Base-by-base conservation (phyloP, 768 basidiomycete genomes). In the Rickenella mellea region DNA sequence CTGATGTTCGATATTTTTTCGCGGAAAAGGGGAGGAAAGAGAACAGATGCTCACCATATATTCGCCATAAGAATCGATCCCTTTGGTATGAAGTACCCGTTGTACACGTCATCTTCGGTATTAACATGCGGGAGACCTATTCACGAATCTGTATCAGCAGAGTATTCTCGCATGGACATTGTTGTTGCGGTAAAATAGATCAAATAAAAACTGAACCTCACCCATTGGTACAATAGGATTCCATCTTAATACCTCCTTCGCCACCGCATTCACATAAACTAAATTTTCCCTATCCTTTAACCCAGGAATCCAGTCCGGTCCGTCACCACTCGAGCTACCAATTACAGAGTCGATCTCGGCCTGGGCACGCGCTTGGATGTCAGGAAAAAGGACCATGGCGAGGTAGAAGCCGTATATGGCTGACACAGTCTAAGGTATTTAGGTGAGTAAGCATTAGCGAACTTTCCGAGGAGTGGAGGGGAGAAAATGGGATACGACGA, bases 11-110 rank as follows among this genome's bases (percentile, higher is more conserved):
- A 3, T 12, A 11, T 3, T 36, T 19, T 11, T 36, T 19, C 9
- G 4, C 7, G n/a, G n/a, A n/a, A n/a, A n/a, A n/a, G n/a, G 3
- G 33, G 8, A 19, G 5, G 33, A 8, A n/a, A n/a, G n/a, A n/a
- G n/a, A n/a, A n/a, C n/a, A n/a, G 9, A 3, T 10, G 24, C 19
- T 11, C 12, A 48, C 47, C 47, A 48, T 12, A 33, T 19, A 27
- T 44, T 48, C 24, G 42, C 43, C n/a, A 48, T 21, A 35, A 32
- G 17, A 20, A 41, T 28, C 9, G 47, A 32, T 6, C 60, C 59
- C 31, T 57, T 56, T 0, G 64, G 65, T 22, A 67, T 53, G 24
- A 47, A 53, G 45, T 55, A 59, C 0, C 59, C 62, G 2, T 49
- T 41, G 40, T 60, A 64, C 8, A 55, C 45, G 45, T 61, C 61